phyloP scores from a whole-genome alignment of 2,329 filamentous ascomycete species.

The Ascochyta lentis region DNA sequence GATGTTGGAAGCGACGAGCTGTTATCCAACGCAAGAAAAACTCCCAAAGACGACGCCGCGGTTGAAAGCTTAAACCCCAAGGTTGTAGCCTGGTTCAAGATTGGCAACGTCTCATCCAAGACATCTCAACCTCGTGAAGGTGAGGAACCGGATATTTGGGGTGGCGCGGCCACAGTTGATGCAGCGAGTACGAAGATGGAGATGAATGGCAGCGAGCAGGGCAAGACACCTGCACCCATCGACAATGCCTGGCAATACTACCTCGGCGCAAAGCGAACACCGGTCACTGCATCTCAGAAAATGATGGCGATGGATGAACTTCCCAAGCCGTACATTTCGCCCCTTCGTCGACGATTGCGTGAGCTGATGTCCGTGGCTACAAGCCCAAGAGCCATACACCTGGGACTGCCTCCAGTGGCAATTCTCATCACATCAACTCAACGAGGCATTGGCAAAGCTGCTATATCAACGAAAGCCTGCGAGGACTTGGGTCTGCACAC shows the following conservation, averaged over 20 bases:
- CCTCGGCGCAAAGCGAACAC: constrained; percentile 74
- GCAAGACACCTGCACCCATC: constrained; percentile 76
- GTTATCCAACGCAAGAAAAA: constrained; percentile 56
- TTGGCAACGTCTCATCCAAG: constrained; percentile 67
- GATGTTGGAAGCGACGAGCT: constrained; percentile 64
- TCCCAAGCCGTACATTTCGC: constrained; percentile 53
- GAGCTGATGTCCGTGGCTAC: constrained; percentile 89
- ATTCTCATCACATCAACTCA: constrained; percentile 91
- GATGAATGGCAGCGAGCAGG: constrained; percentile 86
- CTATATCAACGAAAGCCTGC: constrained; percentile 76
- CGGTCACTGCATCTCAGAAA: constrained; percentile 65
- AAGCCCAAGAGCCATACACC: constrained; percentile 82
- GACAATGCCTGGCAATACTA: constrained; percentile 90
- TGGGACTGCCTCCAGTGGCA: constrained; percentile 86
- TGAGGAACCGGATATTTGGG: constrained; percentile 79
- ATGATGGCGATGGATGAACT: constrained; percentile 55
- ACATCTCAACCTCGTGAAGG: constrained; percentile 60
- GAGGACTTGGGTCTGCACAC: constrained; percentile 89
- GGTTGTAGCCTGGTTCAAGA: constrained; percentile 87
- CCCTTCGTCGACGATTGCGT: constrained; percentile 68
- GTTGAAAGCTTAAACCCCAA: constrained; percentile 32
- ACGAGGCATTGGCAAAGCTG: constrained; percentile 90
- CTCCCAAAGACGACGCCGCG: constrained; percentile 26
- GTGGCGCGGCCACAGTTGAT: constrained; percentile 84
- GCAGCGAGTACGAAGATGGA: constrained; percentile 86